Conservation (phyloP, 345 rosid species). For the Anastatica hierochuntica region DNA sequence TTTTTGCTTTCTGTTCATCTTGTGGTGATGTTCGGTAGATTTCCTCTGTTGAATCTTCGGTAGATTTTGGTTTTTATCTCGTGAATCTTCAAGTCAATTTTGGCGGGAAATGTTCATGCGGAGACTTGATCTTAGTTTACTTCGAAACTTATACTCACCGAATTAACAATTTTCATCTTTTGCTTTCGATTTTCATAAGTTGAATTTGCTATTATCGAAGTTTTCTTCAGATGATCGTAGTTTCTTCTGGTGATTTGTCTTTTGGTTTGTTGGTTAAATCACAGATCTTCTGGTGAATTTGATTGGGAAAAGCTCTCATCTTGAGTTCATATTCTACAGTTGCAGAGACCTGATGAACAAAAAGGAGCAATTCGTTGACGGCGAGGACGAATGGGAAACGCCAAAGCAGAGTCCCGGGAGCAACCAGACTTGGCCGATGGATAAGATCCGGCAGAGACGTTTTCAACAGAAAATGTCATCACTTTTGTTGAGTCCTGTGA, state of each 20-base stretch:
- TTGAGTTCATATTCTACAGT: too few species aligned
- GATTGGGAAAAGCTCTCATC: too few species aligned
- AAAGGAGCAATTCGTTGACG: too few species aligned
- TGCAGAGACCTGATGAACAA: slow-evolving; percentile 15
- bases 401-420: slow-evolving; percentile 11
- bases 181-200: too few species aligned
- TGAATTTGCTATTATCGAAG: background rate
- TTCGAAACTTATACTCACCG: too few species aligned
- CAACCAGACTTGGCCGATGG: slow-evolving; percentile 9
- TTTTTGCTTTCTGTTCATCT: background rate
- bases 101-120: slow-evolving; percentile 19
- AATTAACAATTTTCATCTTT: too few species aligned
- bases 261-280: background rate
- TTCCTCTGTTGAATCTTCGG: background rate
- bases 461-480: slow-evolving; percentile 16
- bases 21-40: background rate
- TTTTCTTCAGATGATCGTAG: background rate
- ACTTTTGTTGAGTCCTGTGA: slow-evolving; percentile 16
- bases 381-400: too few species aligned
- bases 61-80: background rate
- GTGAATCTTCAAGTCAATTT: background rate
- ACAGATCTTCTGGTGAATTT: background rate
- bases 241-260: slow-evolving; percentile 2
- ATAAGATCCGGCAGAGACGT: slow-evolving; percentile 2
- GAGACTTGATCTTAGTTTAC: background rate